phyloP scores from a whole-genome alignment of 805 yeast species.

The Lachancea lanzarotensis region DNA sequence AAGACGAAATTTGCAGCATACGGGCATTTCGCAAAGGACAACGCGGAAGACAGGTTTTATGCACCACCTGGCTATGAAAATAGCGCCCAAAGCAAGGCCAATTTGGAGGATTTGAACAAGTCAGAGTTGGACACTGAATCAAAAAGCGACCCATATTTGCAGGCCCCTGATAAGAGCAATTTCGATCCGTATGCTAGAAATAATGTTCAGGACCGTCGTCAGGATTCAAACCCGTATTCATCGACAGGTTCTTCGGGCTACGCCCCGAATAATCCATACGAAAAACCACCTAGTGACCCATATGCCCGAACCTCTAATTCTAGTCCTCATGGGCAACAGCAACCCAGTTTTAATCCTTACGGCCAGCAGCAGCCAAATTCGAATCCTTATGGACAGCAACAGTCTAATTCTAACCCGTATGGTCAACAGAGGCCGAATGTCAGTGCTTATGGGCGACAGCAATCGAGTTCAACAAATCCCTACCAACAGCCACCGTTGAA shows the following conservation, averaged over 20 bases:
- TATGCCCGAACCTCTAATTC: background rate
- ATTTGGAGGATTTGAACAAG: slow-evolving; percentile 16
- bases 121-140: slow-evolving; percentile 10
- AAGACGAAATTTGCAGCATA: slow-evolving; percentile 44
- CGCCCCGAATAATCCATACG: slow-evolving; percentile 2
- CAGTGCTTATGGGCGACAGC: background rate
- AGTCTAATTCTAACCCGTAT: background rate
- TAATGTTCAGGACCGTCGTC: slow-evolving; percentile 1
- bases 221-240: slow-evolving; percentile 6
- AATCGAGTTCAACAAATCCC: background rate
- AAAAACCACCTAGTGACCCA: slow-evolving; percentile 1
- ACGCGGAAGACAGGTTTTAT: slow-evolving; percentile 30
- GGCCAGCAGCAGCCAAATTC: background rate
- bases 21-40: slow-evolving; percentile 40
- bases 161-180: slow-evolving; percentile 6
- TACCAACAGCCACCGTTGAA: background rate
- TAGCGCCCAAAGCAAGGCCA: slow-evolving; percentile 15
- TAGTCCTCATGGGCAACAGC: slow-evolving; percentile 1
- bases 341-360: background rate
- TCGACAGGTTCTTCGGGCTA: background rate
- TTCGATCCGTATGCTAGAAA: slow-evolving; percentile 10
- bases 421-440: background rate
- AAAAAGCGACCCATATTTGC: slow-evolving; percentile 2
- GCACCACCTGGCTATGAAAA: slow-evolving; percentile 38
- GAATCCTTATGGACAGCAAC: background rate